Percentiles rank a stretch among this genome's conserved stretches.
Evolutionary conservation across 2,329 filamentous ascomycete species (phyloP).

Genomic region (Trichoderma atrobrunneum): DNA sequence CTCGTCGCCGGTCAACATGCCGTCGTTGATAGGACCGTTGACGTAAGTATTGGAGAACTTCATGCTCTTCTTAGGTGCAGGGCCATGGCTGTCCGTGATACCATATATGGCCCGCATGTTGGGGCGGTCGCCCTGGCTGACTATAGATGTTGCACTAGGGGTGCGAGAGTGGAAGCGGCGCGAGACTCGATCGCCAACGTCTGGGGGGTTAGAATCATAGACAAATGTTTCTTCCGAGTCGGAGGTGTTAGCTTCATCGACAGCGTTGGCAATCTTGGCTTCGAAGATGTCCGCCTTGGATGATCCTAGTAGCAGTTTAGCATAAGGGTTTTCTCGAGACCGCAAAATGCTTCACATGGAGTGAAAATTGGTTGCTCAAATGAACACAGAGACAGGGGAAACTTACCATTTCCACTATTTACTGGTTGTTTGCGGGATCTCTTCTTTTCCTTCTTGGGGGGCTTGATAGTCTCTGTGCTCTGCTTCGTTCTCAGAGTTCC

Average conservation of each 20-base stretch:
- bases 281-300: slow-evolving; percentile 99
- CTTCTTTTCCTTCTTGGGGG: slow-evolving; percentile 91
- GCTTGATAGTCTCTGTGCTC: slow-evolving; percentile 93
- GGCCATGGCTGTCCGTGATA: slow-evolving; percentile 56
- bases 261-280: slow-evolving; percentile 90
- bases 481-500: slow-evolving; percentile 80
- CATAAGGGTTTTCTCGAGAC: not conserved
- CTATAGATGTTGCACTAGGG: slow-evolving; percentile 85
- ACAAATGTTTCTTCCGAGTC: slow-evolving; percentile 99
- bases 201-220: slow-evolving; percentile 94
- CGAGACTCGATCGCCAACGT: slow-evolving; percentile 55
- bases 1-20: slow-evolving; percentile 57
- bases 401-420: slow-evolving; percentile 69
- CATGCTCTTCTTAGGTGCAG: slow-evolving; percentile 77
- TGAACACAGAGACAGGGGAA: not conserved
- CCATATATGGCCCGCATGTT: slow-evolving; percentile 63
- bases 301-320: slow-evolving; percentile 55
- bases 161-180: slow-evolving; percentile 88
- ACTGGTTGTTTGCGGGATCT: slow-evolving; percentile 76
- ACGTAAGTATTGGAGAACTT: slow-evolving; percentile 82
- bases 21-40: slow-evolving; percentile 54
- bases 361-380: not conserved
- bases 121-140: slow-evolving; percentile 63
- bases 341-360: not conserved
- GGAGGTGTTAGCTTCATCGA: slow-evolving; percentile 93